Conservation (phyloP, 805 yeast species). For the Kuraishia molischiana region DNA sequence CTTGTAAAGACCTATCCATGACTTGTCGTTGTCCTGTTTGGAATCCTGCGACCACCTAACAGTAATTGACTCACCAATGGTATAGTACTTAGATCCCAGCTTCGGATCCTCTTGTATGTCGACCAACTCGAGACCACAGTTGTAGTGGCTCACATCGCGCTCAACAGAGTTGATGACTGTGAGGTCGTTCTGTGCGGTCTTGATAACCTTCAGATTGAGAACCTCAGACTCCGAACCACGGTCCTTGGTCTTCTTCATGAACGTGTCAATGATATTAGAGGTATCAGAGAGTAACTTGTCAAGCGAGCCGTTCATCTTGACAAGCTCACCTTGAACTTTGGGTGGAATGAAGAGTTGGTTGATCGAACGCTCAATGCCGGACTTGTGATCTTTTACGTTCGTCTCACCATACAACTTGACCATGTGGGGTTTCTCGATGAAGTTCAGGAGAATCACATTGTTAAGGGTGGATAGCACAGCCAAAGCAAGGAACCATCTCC, state of each 20-base stretch:
- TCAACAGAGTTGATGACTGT: conserved; percentile 9
- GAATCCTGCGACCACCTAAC: conserved; percentile 39
- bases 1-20: conserved; percentile 74
- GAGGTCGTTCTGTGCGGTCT: neutral
- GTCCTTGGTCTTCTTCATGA: conserved; percentile 20
- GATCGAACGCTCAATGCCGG: conserved; percentile 28
- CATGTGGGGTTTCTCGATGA: conserved; percentile 74
- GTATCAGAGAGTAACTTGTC: conserved; percentile 27
- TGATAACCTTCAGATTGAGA: conserved; percentile 1
- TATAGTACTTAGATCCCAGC: conserved; percentile 15
- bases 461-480: conserved; percentile 59
- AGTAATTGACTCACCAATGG: conserved; percentile 42
- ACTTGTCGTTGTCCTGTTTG: conserved; percentile 20
- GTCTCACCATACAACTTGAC: conserved; percentile 62
- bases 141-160: conserved; percentile 18
- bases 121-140: conserved; percentile 17
- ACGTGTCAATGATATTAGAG: conserved; percentile 35
- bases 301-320: conserved; percentile 20
- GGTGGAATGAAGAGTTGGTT: conserved; percentile 12
- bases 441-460: conserved; percentile 57
- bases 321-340: conserved; percentile 8
- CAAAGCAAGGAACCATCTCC: conserved; percentile 34
- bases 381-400: conserved; percentile 44
- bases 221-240: neutral
- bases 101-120: conserved; percentile 9